A percentile compares a stretch with the other conserved stretches of the same genome.
Evolutionary conservation across 2,329 filamentous ascomycete species (phyloP).

Genomic region (Fusarium paranaense): DNA sequence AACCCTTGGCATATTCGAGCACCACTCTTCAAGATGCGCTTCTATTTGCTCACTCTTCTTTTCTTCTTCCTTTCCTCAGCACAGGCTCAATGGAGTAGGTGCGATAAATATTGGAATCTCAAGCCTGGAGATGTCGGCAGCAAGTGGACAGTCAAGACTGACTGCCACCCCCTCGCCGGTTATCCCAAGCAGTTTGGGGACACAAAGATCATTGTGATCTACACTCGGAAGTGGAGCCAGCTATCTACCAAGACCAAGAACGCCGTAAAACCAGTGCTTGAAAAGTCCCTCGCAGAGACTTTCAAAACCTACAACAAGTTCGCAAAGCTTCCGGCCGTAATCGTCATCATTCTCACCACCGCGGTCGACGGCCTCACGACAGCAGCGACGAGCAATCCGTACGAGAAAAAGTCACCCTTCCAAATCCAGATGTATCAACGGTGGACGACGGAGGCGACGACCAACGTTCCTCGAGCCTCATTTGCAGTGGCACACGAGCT

Average conservation of each 20-base stretch:
- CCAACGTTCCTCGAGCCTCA: slow-evolving; percentile 4
- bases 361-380: neutral
- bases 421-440: slow-evolving; percentile 9
- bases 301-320: slow-evolving; percentile 16
- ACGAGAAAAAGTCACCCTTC: neutral
- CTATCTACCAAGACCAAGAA: neutral
- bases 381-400: slow-evolving; percentile 18
- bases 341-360: slow-evolving; percentile 21
- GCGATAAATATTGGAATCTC: slow-evolving; percentile 10
- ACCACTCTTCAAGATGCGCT: slow-evolving; percentile 6
- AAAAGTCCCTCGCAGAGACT: slow-evolving; percentile 5
- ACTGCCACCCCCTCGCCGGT: slow-evolving; percentile 12
- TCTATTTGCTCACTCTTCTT: neutral
- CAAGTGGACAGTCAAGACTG: slow-evolving; percentile 6
- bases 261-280: slow-evolving; percentile 12
- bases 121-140: neutral
- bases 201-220: slow-evolving; percentile 16
- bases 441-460: slow-evolving; percentile 12
- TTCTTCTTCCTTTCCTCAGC: neutral
- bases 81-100: slow-evolving; percentile 11
- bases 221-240: slow-evolving; percentile 16
- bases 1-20: neutral
- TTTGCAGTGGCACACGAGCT: slow-evolving; percentile 25
- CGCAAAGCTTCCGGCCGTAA: neutral
- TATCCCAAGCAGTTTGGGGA: slow-evolving; percentile 17